These are phyloP conservation scores for Veloboletus limbatus DNA, from an alignment of 1,284 basidiomycete genomes.

Conservation along the genomic window DNA sequence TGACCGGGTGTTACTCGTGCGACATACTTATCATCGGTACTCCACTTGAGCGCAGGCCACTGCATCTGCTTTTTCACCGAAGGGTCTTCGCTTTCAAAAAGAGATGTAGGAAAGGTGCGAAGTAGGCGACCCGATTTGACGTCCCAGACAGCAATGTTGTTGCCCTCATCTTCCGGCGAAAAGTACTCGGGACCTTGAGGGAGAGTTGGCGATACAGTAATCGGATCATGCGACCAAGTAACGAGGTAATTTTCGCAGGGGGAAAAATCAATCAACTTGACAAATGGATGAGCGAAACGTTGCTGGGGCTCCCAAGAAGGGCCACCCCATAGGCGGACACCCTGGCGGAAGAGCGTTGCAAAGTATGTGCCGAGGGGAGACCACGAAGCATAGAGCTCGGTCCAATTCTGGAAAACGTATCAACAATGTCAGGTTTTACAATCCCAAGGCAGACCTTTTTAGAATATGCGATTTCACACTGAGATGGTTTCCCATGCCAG, in stretches of 20 bases:
- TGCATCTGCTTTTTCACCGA: conserved; percentile 77
- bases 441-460: conserved; percentile 56
- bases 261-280: conserved; percentile 96
- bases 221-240: conserved; percentile 97
- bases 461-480: conserved; percentile 76
- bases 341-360: conserved; percentile 92
- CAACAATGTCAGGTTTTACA: conserved; percentile 1
- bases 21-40: conserved; percentile 91
- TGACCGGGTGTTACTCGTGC: conserved; percentile 86
- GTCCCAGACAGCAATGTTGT: conserved; percentile 98
- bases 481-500: conserved; percentile 93
- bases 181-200: conserved; percentile 84
- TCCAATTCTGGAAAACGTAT: conserved; percentile 71
- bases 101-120: conserved; percentile 84
- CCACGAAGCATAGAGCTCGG: conserved; percentile 97
- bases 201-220: conserved; percentile 82
- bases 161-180: conserved; percentile 93
- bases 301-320: conserved; percentile 82
- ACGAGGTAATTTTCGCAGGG: conserved; percentile 97
- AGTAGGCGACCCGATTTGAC: conserved; percentile 91
- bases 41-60: conserved; percentile 99
- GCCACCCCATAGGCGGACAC: conserved; percentile 96
- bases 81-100: conserved; percentile 54
- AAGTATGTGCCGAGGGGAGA: conserved; percentile 94
- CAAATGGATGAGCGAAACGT: conserved; percentile 94